Conservation (phyloP, 192 early-diverging fungal species). For the Coemansia sp. region DNA sequence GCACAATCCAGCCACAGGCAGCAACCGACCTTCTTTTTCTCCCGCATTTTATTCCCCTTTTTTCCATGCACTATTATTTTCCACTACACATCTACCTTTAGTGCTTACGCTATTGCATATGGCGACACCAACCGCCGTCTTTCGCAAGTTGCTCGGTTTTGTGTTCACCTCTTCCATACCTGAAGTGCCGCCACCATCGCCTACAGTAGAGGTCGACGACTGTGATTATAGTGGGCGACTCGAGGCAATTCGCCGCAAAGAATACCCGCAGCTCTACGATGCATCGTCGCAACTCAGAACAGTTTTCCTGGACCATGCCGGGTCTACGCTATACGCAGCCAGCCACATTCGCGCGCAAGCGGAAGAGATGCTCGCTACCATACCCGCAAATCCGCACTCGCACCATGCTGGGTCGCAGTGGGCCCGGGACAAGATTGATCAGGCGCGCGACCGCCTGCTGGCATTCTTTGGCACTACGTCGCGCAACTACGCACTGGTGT, state of each 20-base stretch:
- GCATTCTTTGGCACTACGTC: slow-evolving; percentile 62
- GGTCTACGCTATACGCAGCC: slow-evolving; percentile 61
- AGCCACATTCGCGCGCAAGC: slow-evolving; percentile 46
- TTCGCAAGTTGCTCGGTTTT: neutral
- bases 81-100: neutral
- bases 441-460: slow-evolving; percentile 60
- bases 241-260: slow-evolving; percentile 54
- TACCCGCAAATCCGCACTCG: slow-evolving; percentile 73
- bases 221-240: slow-evolving; percentile 47
- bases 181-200: too few species aligned
- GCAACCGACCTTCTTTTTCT: neutral
- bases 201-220: slow-evolving; percentile 21
- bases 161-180: neutral
- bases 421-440: slow-evolving; percentile 57
- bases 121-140: neutral
- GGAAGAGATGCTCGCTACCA: slow-evolving; percentile 49
- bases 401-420: slow-evolving; percentile 59
- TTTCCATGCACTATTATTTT: too few species aligned
- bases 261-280: slow-evolving; percentile 61
- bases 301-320: slow-evolving; percentile 69
- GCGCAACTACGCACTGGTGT: slow-evolving; percentile 68
- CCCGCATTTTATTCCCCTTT: neutral
- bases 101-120: neutral
- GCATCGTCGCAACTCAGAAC: slow-evolving; percentile 40
- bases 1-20: too few species aligned